Conservation (phyloP, 2,329 filamentous ascomycete genomes). For the Cyanodermella asteris region DNA sequence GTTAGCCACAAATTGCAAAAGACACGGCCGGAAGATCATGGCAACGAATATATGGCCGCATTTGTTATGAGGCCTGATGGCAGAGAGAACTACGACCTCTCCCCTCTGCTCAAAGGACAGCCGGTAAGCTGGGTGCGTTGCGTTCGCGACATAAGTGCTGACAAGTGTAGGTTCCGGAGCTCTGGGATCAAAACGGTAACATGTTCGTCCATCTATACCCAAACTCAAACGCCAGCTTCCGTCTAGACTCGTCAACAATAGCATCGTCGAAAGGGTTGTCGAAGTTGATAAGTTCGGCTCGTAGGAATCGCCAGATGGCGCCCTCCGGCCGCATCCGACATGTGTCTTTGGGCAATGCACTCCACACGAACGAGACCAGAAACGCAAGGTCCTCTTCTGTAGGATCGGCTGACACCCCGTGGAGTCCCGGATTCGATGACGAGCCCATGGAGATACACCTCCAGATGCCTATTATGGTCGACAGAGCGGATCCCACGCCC, state of each 20-base stretch:
- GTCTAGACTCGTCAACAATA: constrained; percentile 36
- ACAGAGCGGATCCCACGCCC: constrained; percentile 14
- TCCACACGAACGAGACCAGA: constrained; percentile 11
- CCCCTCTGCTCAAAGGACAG: no score
- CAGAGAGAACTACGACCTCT: no score
- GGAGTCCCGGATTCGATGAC: constrained; percentile 20
- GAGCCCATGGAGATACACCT: constrained; percentile 20
- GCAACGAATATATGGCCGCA: no score
- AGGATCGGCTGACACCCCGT: constrained; percentile 8
- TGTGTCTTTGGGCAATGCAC: constrained; percentile 14
- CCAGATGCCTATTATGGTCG: constrained; percentile 30
- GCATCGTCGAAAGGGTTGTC: constrained; percentile 35
- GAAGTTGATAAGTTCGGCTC: constrained; percentile 31
- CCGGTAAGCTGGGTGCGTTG: not conserved
- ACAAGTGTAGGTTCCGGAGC: constrained; percentile 30
- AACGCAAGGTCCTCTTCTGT: constrained; percentile 11
- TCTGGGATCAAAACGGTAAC: constrained; percentile 42
- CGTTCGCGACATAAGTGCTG: no score
- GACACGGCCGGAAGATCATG: no score
- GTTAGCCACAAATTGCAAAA: no score
- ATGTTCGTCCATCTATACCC: constrained; percentile 41
- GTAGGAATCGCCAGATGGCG: constrained; percentile 26
- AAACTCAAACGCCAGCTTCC: constrained; percentile 36
- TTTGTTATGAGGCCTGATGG: no score
- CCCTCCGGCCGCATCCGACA: constrained; percentile 18